Conservation (phyloP, 2,329 filamentous ascomycete species). For the Colletotrichum nymphaeae region DNA sequence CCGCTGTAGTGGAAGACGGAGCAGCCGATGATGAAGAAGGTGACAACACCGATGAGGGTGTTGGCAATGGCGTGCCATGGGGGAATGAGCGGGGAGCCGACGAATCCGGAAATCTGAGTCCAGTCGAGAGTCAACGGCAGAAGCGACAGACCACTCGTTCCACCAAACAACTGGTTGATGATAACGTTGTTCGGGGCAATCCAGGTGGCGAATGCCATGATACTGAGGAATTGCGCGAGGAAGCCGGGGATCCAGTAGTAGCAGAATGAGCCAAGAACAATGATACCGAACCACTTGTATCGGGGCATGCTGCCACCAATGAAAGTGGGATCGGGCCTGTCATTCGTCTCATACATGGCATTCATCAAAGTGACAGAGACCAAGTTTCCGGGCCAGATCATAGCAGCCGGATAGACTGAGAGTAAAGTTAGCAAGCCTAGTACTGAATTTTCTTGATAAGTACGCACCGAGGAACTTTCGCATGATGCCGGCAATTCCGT, state of each 20-base stretch:
- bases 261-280: conserved; percentile 67
- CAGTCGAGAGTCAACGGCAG: conserved; percentile 82
- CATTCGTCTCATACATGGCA: conserved; percentile 75
- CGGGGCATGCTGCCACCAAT: conserved; percentile 74
- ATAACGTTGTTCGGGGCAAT: conserved; percentile 75
- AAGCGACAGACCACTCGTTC: conserved; percentile 73
- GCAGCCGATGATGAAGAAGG: conserved; percentile 72
- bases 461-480: conserved; percentile 68
- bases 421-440: neutral
- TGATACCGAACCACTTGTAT: conserved; percentile 71
- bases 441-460: neutral
- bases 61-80: conserved; percentile 82
- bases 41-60: conserved; percentile 73
- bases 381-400: conserved; percentile 80
- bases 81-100: conserved; percentile 75
- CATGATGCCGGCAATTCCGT: conserved; percentile 76
- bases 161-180: conserved; percentile 80
- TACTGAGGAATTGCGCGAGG: conserved; percentile 75
- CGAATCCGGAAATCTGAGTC: conserved; percentile 77
- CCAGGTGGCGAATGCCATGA: conserved; percentile 80
- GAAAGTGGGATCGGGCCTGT: conserved; percentile 60
- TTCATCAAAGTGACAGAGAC: conserved; percentile 76
- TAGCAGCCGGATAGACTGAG: conserved; percentile 71
- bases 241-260: conserved; percentile 80
- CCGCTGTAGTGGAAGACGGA: conserved; percentile 73